Percentiles rank a stretch among this genome's conserved stretches.
These are phyloP conservation scores for Fusarium falciforme DNA, from an alignment of 2,329 filamentous ascomycete species.

Conservation along the genomic window DNA sequence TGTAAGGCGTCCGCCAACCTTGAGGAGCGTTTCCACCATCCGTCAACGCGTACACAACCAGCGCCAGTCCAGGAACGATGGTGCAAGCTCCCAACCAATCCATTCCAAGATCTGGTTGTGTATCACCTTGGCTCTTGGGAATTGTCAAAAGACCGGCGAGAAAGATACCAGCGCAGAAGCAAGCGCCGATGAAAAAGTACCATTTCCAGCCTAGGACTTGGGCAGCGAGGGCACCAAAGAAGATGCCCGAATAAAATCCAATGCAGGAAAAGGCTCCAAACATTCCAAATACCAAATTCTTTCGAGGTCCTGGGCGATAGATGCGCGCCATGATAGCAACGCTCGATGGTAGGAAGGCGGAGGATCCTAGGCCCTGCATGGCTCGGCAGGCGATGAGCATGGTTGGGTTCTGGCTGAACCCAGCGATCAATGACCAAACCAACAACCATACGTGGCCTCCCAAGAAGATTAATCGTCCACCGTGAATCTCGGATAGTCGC, in stretches of 20 bases:
- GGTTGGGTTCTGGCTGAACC: slow-evolving; percentile 72
- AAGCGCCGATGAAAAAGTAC: slow-evolving; percentile 76
- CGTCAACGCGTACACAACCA: slow-evolving; percentile 81
- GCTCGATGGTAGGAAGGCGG: slow-evolving; percentile 75
- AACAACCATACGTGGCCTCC: slow-evolving; percentile 72
- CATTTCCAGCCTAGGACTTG: slow-evolving; percentile 73
- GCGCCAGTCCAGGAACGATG: slow-evolving; percentile 72
- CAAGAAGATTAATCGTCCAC: slow-evolving; percentile 70
- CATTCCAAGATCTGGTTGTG: slow-evolving; percentile 59
- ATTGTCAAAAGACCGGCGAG: slow-evolving; percentile 57
- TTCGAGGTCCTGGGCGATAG: slow-evolving; percentile 77
- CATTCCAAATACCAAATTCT: slow-evolving; percentile 74
- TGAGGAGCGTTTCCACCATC: slow-evolving; percentile 75
- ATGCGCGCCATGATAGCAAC: slow-evolving; percentile 77
- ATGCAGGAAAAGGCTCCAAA: slow-evolving; percentile 68
- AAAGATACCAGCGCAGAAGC: slow-evolving; percentile 56
- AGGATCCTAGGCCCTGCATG: slow-evolving; percentile 77
- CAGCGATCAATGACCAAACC: slow-evolving; percentile 75
- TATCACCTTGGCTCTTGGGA: slow-evolving; percentile 47
- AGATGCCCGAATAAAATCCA: slow-evolving; percentile 74
- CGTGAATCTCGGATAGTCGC: slow-evolving; percentile 70
- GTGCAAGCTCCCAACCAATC: slow-evolving; percentile 74
- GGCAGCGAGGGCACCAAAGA: slow-evolving; percentile 72
- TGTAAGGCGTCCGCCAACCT: slow-evolving; percentile 80
- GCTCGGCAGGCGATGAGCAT: slow-evolving; percentile 81